Percentiles rank a stretch among this genome's conserved stretches.
phyloP scores from a whole-genome alignment of 2,329 filamentous ascomycete genomes.

The Akanthomyces muscarius region DNA sequence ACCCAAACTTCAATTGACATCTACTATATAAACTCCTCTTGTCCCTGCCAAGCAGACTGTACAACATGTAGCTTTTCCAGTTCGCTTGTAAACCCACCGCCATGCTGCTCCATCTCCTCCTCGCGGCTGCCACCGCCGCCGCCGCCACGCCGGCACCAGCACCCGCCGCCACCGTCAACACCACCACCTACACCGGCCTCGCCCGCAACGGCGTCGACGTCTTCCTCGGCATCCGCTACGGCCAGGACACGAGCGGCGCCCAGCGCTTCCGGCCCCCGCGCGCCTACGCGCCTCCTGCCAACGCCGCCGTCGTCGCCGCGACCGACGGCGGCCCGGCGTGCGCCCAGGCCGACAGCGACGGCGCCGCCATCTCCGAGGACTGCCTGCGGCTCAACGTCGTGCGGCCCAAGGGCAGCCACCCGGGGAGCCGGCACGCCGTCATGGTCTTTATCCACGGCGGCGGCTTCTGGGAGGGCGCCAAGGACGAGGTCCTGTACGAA shows the following conservation, averaged over 20 bases:
- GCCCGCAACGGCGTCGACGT: constrained; percentile 41
- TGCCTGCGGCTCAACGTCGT: constrained; percentile 35
- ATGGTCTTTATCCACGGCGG: constrained; percentile 35
- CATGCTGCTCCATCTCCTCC: neutral
- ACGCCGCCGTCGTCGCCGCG: constrained; percentile 37
- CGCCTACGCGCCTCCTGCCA: constrained; percentile 29
- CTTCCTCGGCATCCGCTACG: constrained; percentile 46
- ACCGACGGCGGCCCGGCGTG: constrained; percentile 41
- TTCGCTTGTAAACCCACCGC: neutral
- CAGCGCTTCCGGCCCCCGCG: constrained; percentile 42
- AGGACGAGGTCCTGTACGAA: constrained; percentile 31
- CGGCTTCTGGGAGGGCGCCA: constrained; percentile 30
- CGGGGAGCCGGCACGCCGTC: constrained; percentile 30
- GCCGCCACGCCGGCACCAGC: neutral
- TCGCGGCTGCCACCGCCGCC: neutral
- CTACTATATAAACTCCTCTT: neutral
- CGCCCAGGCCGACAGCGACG: constrained; percentile 38
- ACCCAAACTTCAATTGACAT: too few species aligned
- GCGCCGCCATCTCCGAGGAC: constrained; percentile 36
- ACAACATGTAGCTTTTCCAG: neutral
- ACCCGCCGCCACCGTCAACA: neutral
- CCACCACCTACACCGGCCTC: constrained; percentile 38
- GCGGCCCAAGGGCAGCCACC: constrained; percentile 25
- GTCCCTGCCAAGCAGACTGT: neutral
- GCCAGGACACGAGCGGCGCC: constrained; percentile 40